Base-by-base conservation (phyloP, 805 yeast genomes). In the Starmerella tilneyi region DNA sequence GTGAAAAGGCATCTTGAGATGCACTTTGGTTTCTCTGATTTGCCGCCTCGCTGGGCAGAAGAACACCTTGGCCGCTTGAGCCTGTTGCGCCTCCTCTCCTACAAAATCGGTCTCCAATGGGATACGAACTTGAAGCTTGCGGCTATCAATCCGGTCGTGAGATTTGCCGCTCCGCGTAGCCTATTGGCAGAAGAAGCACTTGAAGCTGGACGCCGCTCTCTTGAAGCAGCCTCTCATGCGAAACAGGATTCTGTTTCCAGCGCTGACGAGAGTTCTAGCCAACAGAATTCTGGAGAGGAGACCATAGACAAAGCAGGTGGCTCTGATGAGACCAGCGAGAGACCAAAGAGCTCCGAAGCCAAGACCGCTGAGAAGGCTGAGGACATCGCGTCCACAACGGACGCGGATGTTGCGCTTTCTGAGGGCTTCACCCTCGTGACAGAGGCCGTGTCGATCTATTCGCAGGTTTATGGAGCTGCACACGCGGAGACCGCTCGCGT, bases 71-170 rank as follows among this genome's bases (percentile, higher is more conserved):
- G 47, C 27, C 36, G 43, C 15, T 24, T 37, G 7, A 33, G 49
- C 67, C 17, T 81, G 34, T 68, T 84, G 56, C 78, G 88, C 65
- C 82, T 79, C 53, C 70, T 86, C 51, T 78, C 95, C 9, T 56
- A 68, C 44, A 81, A 83, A 63, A 75, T 79, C 55, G 97, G 97
- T 64, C 75, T 89, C 43, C 98, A 92, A 68, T 80, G 94, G 83
- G 65, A 69, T 49, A 68, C 73, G 9, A 71, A 65, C 4, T 15
- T 39, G 19, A 94, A 86, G 60, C 70, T 89, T 41, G 56, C 76
- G 21, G 69, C 78, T 22, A 68, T 92, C 45, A 76, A 77, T 32
- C 96, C 97, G 28, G 62, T 76, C n/a, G 69, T 84, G 51, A 84
- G 84, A 63, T 79, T 78, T 49, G 72, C 94, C 0, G 68, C 76